A percentile compares a stretch with the other conserved stretches of the same genome.
These are phyloP conservation scores for Orbilia quercus DNA, from an alignment of 2,329 filamentous ascomycete species.

Conservation along the genomic window DNA sequence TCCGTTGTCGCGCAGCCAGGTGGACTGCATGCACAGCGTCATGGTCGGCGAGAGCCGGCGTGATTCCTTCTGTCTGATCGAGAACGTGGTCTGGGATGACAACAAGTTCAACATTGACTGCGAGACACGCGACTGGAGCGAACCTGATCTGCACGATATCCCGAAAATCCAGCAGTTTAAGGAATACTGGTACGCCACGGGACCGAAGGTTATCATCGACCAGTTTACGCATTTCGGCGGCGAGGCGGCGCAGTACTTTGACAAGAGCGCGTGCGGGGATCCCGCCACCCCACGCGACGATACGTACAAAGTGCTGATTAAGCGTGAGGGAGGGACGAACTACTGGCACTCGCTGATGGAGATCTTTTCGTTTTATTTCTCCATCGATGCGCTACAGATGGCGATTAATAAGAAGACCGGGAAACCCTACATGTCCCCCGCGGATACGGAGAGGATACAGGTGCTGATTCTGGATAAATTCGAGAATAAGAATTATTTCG, in stretches of 20 bases:
- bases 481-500: conserved; percentile 62
- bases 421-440: conserved; percentile 57
- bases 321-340: conserved; percentile 62
- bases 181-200: conserved; percentile 62
- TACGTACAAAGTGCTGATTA: conserved; percentile 60
- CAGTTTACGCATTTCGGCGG: conserved; percentile 54
- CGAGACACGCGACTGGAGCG: conserved; percentile 34
- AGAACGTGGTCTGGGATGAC: conserved; percentile 56
- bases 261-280: conserved; percentile 27
- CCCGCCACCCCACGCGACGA: conserved; percentile 28
- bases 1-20: conserved; percentile 50
- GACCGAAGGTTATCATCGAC: conserved; percentile 59
- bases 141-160: conserved; percentile 37
- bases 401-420: conserved; percentile 43
- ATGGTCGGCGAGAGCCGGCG: conserved; percentile 44
- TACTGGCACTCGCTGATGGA: conserved; percentile 63
- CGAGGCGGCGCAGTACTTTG: not conserved
- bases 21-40: conserved; percentile 61
- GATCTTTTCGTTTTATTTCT: conserved; percentile 62
- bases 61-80: conserved; percentile 60
- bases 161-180: conserved; percentile 49
- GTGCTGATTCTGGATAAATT: conserved; percentile 63
- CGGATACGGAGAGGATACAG: conserved; percentile 60
- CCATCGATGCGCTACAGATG: conserved; percentile 62
- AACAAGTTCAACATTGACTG: conserved; percentile 58